Base-by-base conservation (phyloP, 139 green algal genomes). In the Chlorella sp. region DNA sequence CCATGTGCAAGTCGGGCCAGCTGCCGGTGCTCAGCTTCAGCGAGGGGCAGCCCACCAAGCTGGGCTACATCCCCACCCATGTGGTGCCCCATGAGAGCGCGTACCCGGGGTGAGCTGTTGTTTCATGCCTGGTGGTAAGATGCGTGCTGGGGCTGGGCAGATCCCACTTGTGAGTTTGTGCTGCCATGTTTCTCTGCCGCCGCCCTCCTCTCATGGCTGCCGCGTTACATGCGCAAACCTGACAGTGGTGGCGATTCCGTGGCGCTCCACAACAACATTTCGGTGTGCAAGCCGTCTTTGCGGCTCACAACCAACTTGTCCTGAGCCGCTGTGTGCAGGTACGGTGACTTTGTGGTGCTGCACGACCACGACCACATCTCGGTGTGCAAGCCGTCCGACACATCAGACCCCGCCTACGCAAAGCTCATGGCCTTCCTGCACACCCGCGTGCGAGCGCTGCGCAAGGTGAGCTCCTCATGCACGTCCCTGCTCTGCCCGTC, bases 341-440 rank as follows among this genome's bases (percentile, higher is more conserved):
- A 94, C 60, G 94, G 94, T 30, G 83, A 90, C 13, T 94, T 94
- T 80, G 65, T 91, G 38, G 54, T 93, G 70, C 81, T 97, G 77
- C n/a, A 67, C 2, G 76, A 84, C 9, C 82, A 88, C 22, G 94
- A 97, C 87, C 94, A 97, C 86, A 95, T 97, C 67, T 87, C 87
- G 44, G 82, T 92, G 36, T 97, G 94, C 91, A 97, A 96, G 78
- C 93, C 93, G 1, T 32, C 77, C 3, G 69, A 84, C 38, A 56
- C 30, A 11, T 40, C 70, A 9, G 87, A 92, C 76, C 56, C 75
- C 3, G 81, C 84, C 1, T 94, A 94, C 69, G 48, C 58, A 11
- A 56, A 76, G 64, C 62, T 88, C 44, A 73, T 90, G 46, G 68
- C 84, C n/a, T 91, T 91, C 43, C 58, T 91, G 65, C 36, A 64